A percentile compares a stretch with the other conserved stretches of the same genome.
These are phyloP conservation scores for Metarhizium guizhouense DNA, from an alignment of 2,329 filamentous ascomycete genomes.

Conservation along the genomic window DNA sequence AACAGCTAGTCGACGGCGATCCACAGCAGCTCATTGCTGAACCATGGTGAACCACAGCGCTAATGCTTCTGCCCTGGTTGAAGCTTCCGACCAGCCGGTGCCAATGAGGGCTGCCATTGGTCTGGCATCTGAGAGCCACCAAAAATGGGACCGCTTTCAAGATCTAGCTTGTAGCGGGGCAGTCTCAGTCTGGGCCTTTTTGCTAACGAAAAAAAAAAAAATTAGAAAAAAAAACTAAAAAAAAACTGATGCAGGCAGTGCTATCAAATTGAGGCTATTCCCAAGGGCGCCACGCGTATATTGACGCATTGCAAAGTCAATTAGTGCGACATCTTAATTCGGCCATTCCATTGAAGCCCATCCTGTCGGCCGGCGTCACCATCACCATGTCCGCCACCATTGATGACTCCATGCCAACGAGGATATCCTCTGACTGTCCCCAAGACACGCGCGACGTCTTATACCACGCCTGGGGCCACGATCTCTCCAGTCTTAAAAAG, in stretches of 20 bases:
- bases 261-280: not conserved
- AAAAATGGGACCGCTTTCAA: too few relatives aligned
- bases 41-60: not conserved
- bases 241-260: not conserved
- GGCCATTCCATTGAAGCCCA: too few relatives aligned
- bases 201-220: not conserved
- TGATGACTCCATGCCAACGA: constrained; percentile 42
- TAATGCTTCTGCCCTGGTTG: not conserved
- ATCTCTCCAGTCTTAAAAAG: constrained; percentile 57
- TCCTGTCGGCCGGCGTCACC: not conserved
- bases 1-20: too few relatives aligned
- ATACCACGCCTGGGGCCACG: constrained; percentile 46
- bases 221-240: too few relatives aligned
- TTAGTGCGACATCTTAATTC: not conserved
- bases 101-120: not conserved
- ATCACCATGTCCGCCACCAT: constrained; percentile 15
- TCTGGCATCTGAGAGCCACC: too few relatives aligned
- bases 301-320: too few relatives aligned
- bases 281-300: not conserved
- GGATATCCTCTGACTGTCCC: constrained; percentile 45
- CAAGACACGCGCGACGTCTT: constrained; percentile 42
- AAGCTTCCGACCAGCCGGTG: not conserved
- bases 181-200: not conserved
- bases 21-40: not conserved
- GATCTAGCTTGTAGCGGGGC: not conserved